Percentiles rank a stretch among this genome's conserved stretches.
These are phyloP conservation scores for Bathelium albidoporum DNA, from an alignment of 495 filamentous ascomycete genomes.

Conservation along the genomic window DNA sequence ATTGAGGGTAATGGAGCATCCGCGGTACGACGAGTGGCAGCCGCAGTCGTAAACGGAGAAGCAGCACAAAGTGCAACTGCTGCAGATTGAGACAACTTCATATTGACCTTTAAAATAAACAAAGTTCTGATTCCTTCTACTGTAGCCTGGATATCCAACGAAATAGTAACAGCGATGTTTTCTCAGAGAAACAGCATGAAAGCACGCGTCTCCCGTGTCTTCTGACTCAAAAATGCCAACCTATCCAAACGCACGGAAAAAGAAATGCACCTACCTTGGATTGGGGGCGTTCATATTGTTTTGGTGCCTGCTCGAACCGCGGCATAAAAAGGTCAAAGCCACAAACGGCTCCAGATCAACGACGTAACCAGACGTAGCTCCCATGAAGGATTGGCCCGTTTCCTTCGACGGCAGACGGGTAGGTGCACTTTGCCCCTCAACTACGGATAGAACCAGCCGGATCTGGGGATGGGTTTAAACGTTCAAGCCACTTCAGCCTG, in stretches of 20 bases:
- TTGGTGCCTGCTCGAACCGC: neutral
- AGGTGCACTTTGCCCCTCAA: neutral
- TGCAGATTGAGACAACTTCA: neutral
- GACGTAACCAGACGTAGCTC: neutral
- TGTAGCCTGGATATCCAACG: neutral
- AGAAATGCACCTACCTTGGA: neutral
- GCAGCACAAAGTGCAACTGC: neutral
- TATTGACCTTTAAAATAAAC: neutral
- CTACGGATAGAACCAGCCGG: neutral
- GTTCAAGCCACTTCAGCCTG: neutral
- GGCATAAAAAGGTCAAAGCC: neutral
- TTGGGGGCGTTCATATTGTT: neutral
- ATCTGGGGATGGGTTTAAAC: neutral
- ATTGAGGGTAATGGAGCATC: constrained; percentile 29
- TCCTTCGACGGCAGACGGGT: neutral
- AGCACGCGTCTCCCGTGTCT: neutral
- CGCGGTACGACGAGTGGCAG: neutral
- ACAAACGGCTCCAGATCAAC: neutral
- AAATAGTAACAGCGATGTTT: neutral
- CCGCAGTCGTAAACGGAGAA: neutral
- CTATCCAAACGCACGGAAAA: neutral
- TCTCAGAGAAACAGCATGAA: neutral
- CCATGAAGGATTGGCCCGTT: neutral
- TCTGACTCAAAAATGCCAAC: neutral
- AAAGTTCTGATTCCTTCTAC: neutral